phyloP scores from a whole-genome alignment of 129 eudicot genomes.

The Escallonia herrerae region DNA sequence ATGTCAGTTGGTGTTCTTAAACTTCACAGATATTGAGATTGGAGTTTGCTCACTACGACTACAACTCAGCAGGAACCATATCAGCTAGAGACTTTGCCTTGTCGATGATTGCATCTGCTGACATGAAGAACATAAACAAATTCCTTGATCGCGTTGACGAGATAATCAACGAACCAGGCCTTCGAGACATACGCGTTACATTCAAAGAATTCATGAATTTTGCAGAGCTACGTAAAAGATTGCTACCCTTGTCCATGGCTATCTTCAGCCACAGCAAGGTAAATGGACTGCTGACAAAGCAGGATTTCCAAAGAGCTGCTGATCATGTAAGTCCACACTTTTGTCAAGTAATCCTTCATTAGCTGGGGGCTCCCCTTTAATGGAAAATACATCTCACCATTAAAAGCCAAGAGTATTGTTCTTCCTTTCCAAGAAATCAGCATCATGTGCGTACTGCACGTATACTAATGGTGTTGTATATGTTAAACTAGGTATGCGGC shows the following conservation, averaged over 20 bases:
- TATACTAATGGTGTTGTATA: conserved; percentile 4
- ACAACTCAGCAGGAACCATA: conserved; percentile 63
- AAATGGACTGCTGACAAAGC: conserved; percentile 70
- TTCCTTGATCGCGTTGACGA: conserved; percentile 63
- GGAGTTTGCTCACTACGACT: conserved; percentile 88
- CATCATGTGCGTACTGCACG: background rate
- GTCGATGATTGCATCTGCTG: conserved; percentile 94
- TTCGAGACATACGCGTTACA: conserved; percentile 30
- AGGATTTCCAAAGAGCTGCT: conserved; percentile 73
- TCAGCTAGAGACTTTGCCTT: conserved; percentile 86
- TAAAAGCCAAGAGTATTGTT: too few species aligned
- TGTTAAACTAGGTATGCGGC: conserved; percentile 62
- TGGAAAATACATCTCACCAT: too few species aligned
- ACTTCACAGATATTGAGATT: conserved; percentile 52
- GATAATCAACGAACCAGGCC: conserved; percentile 37
- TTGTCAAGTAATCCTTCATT: too few species aligned
- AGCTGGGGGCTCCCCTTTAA: too few species aligned
- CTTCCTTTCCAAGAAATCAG: too few species aligned
- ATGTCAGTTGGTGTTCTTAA: background rate
- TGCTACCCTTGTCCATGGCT: conserved; percentile 70
- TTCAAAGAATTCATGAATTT: conserved; percentile 69
- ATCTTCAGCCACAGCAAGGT: conserved; percentile 73
- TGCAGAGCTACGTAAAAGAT: conserved; percentile 51
- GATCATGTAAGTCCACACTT: conserved; percentile 30
- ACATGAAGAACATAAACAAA: conserved; percentile 66